A percentile compares a stretch with the other conserved stretches of the same genome.
phyloP scores from a whole-genome alignment of 2,329 filamentous ascomycete genomes.

The Niveomyces coronatus region DNA sequence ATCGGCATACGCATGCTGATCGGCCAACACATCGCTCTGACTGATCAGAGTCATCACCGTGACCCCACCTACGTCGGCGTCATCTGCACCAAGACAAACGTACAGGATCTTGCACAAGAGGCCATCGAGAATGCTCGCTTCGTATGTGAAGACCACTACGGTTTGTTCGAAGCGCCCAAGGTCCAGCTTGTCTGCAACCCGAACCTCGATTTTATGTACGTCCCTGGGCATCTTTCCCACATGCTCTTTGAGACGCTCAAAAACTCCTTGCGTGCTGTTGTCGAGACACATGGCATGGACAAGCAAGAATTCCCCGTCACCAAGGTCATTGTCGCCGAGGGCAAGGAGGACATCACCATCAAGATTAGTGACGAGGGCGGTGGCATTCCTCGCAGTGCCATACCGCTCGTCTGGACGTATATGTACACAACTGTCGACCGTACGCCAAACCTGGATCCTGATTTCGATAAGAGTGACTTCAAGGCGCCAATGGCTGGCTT shows the following conservation, averaged over 20 bases:
- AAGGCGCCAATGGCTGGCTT: slow-evolving; percentile 99
- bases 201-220: slow-evolving; percentile 97
- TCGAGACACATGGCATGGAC: slow-evolving; percentile 89
- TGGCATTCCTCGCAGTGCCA: slow-evolving; percentile 84
- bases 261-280: slow-evolving; percentile 93
- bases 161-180: slow-evolving; percentile 91
- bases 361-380: slow-evolving; percentile 96
- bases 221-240: slow-evolving; percentile 94
- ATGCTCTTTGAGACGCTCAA: slow-evolving; percentile 99
- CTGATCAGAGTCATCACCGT: slow-evolving; percentile 79
- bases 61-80: slow-evolving; percentile 96
- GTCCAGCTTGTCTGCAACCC: slow-evolving; percentile 94
- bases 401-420: slow-evolving; percentile 98
- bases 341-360: slow-evolving; percentile 97
- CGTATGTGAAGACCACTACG: slow-evolving; percentile 97
- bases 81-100: slow-evolving; percentile 97
- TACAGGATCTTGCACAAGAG: slow-evolving; percentile 87
- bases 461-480: slow-evolving; percentile 98
- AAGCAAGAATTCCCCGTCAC: slow-evolving; percentile 94
- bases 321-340: slow-evolving; percentile 95
- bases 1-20: slow-evolving; percentile 99
- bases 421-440: slow-evolving; percentile 99
- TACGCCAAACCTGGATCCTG: slow-evolving; percentile 87
- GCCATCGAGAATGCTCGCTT: slow-evolving; percentile 99
- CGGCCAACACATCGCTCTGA: slow-evolving; percentile 93